Percentiles rank a stretch among this genome's conserved stretches.
These are phyloP conservation scores for Sphagnum tenellum DNA, from an alignment of 225 moss, liverwort and hornwort species.

Conservation along the genomic window DNA sequence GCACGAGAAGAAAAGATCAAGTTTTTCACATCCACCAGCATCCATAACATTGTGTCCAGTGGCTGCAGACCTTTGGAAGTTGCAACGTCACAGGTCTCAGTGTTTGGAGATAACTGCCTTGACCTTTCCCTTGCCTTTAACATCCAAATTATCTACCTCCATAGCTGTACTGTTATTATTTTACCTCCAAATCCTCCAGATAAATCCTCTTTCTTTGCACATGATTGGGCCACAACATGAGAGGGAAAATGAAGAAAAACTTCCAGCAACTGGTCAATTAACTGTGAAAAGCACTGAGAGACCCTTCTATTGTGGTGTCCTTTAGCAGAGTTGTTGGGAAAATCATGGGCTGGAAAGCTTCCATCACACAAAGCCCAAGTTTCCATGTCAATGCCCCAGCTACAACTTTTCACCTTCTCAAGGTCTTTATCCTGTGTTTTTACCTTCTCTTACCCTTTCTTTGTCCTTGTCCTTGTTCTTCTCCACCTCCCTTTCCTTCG, in stretches of 20 bases:
- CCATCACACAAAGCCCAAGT: slow-evolving; percentile 16
- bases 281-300: slow-evolving; percentile 78
- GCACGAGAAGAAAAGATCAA: slow-evolving; percentile 82
- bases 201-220: slow-evolving; percentile 39
- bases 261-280: slow-evolving; percentile 84
- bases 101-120: slow-evolving; percentile 55
- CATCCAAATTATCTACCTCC: slow-evolving; percentile 68
- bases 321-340: slow-evolving; percentile 47
- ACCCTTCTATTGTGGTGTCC: slow-evolving; percentile 71
- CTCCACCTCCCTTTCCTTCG: slow-evolving; percentile 56
- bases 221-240: slow-evolving; percentile 13
- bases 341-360: slow-evolving; percentile 42
- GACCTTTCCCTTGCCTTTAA: slow-evolving; percentile 75
- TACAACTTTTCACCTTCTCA: too few species aligned
- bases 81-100: slow-evolving; percentile 32
- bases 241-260: slow-evolving; percentile 81
- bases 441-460: neutral
- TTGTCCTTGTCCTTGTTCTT: slow-evolving; percentile 43
- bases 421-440: too few species aligned
- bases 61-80: slow-evolving; percentile 38
- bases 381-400: neutral
- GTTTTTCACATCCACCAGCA: slow-evolving; percentile 84
- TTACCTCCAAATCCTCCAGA: slow-evolving; percentile 1
- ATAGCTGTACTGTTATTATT: slow-evolving; percentile 63
- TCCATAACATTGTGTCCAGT: slow-evolving; percentile 68